Percentiles rank a stretch among this genome's conserved stretches.
Evolutionary conservation across 2,329 filamentous ascomycete species (phyloP).

Genomic region (Trichoderma koningii): DNA sequence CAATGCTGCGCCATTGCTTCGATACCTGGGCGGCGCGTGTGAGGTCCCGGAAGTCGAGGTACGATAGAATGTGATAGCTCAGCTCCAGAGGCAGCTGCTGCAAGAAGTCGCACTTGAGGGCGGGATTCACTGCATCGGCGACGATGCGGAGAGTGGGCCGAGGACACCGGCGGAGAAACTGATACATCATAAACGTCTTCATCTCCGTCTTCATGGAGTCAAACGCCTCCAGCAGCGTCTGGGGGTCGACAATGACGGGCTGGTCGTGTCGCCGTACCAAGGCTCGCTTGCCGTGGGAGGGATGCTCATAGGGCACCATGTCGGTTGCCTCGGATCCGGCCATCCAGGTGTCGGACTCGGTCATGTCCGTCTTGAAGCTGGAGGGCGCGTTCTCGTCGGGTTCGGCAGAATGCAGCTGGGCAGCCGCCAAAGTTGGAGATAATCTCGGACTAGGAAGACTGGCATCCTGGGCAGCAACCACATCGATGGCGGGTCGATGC

Average conservation of each 20-base stretch:
- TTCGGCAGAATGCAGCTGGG: constrained; percentile 53
- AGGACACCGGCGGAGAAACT: constrained; percentile 83
- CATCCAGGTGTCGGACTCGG: constrained; percentile 38
- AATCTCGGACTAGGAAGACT: constrained; percentile 93
- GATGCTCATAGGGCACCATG: constrained; percentile 1
- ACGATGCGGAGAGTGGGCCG: constrained; percentile 88
- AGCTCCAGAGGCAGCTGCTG: constrained; percentile 81
- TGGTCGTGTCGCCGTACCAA: constrained; percentile 6
- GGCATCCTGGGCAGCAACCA: constrained; percentile 77
- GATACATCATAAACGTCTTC: constrained; percentile 96
- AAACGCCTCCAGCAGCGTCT: constrained; percentile 82
- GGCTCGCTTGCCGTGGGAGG: constrained; percentile 28
- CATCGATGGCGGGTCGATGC: constrained; percentile 62
- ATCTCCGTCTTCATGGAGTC: constrained; percentile 88
- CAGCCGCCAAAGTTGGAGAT: constrained; percentile 84
- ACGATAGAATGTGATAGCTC: constrained; percentile 82
- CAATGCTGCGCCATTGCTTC: constrained; percentile 86
- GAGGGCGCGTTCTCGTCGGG: constrained; percentile 45
- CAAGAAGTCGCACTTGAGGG: constrained; percentile 91
- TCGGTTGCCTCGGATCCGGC: constrained; percentile 48
- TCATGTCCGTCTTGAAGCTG: constrained; percentile 39
- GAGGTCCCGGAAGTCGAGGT: constrained; percentile 81
- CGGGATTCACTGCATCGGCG: constrained; percentile 87
- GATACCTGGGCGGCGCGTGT: constrained; percentile 92
- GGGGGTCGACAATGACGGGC: constrained; percentile 71